These are phyloP conservation scores for Eragrostis curvula DNA, from an alignment of 176 grass and related monocot genomes.

Conservation along the genomic window DNA sequence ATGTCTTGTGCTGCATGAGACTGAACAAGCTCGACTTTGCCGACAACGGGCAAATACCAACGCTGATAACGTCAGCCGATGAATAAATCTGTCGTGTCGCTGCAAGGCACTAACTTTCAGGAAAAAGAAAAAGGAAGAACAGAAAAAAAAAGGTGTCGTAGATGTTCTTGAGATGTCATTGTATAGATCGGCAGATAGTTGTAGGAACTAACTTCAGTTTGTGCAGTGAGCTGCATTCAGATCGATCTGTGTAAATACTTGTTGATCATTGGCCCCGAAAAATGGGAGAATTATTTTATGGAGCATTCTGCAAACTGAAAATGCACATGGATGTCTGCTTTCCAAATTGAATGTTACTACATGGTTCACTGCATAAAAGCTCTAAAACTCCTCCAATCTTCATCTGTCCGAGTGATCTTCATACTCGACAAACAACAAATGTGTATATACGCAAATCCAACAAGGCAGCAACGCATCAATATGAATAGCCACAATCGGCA, in stretches of 20 bases:
- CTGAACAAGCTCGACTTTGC: constrained; percentile 80
- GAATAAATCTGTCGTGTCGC: constrained; percentile 39
- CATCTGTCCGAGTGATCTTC: background rate
- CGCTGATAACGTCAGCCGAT: constrained; percentile 63
- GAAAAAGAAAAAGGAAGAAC: background rate
- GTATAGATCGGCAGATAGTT: constrained; percentile 48
- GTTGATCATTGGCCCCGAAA: background rate
- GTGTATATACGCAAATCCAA: background rate
- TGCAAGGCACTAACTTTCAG: constrained; percentile 48
- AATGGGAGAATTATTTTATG: background rate
- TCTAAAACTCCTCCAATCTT: background rate
- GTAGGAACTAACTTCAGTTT: constrained; percentile 41
- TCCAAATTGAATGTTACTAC: background rate
- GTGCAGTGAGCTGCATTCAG: background rate
- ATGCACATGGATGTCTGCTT: background rate
- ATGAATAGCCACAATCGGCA: constrained; percentile 8
- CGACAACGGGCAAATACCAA: constrained; percentile 75
- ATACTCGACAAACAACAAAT: constrained; percentile 19
- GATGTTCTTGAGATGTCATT: constrained; percentile 31
- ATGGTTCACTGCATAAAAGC: background rate
- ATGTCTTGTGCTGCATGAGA: constrained; percentile 86
- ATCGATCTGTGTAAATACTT: constrained; percentile 25
- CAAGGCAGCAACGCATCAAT: constrained; percentile 3
- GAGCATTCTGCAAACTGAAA: constrained; percentile 15
- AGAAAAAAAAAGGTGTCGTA: background rate